These are phyloP conservation scores for Fusarium subtropicale DNA, from an alignment of 2,329 filamentous ascomycete genomes.

Conservation along the genomic window DNA sequence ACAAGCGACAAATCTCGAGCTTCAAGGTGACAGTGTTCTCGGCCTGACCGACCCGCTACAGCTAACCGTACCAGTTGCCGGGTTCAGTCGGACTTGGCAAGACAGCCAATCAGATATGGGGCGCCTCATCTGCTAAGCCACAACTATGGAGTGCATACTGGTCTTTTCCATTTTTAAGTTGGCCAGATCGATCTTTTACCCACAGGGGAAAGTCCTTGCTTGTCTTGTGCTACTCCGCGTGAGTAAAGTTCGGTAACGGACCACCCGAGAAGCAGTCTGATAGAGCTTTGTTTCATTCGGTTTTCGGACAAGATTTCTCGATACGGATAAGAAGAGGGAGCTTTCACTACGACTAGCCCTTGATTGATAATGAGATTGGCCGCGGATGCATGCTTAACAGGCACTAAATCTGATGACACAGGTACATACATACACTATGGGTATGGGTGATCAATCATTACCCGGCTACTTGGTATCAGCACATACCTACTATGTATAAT, in stretches of 20 bases:
- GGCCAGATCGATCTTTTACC: slow-evolving; percentile 37
- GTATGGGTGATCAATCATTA: slow-evolving; percentile 8
- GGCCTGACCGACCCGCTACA: slow-evolving; percentile 43
- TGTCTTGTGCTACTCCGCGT: slow-evolving; percentile 24
- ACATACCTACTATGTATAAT: not conserved
- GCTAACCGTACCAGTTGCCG: slow-evolving; percentile 4
- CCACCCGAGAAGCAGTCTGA: slow-evolving; percentile 17
- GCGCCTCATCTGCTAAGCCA: slow-evolving; percentile 37
- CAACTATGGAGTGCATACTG: not conserved
- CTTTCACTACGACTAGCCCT: not conserved
- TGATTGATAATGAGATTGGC: not conserved
- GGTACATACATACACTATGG: not conserved
- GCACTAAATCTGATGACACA: not conserved
- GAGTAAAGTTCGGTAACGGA: slow-evolving; percentile 12
- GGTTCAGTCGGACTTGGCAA: slow-evolving; percentile 26
- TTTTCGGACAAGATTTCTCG: slow-evolving; percentile 17
- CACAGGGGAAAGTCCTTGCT: slow-evolving; percentile 21
- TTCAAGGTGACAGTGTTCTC: slow-evolving; percentile 31
- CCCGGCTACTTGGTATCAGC: no score
- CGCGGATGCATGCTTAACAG: not conserved
- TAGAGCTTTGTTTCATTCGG: not conserved
- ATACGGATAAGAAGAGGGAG: slow-evolving; percentile 3
- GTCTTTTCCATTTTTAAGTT: slow-evolving; percentile 18
- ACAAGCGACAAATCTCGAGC: slow-evolving; percentile 5
- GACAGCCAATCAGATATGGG: slow-evolving; percentile 37